Percentiles rank a stretch among this genome's conserved stretches.
These are phyloP conservation scores for Fomes fomentarius DNA, from an alignment of 1,284 basidiomycete species.

Conservation along the genomic window DNA sequence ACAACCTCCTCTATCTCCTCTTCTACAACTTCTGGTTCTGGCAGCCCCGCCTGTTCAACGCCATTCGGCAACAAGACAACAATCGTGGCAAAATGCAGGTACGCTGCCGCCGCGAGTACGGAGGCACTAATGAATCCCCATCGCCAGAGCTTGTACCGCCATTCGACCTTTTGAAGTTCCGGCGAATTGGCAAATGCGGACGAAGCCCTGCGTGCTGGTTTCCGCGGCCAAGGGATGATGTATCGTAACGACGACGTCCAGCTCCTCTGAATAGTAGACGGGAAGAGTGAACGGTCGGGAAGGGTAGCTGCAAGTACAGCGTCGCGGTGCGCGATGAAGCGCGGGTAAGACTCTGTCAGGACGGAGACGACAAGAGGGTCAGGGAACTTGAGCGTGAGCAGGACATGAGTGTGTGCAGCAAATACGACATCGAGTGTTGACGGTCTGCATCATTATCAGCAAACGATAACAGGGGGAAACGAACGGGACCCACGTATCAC, in stretches of 20 bases:
- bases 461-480: not conserved
- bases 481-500: slow-evolving; percentile 9
- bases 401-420: slow-evolving; percentile 67
- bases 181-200: slow-evolving; percentile 8
- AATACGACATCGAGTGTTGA: slow-evolving; percentile 66
- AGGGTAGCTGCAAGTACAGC: slow-evolving; percentile 45
- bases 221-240: slow-evolving; percentile 25
- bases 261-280: slow-evolving; percentile 16
- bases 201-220: slow-evolving; percentile 9
- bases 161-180: slow-evolving; percentile 39
- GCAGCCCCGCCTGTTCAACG: not conserved
- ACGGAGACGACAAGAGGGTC: slow-evolving; percentile 60
- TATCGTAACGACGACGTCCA: slow-evolving; percentile 28
- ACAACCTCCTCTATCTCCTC: not conserved
- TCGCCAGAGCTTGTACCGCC: slow-evolving; percentile 36
- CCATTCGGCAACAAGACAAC: not conserved
- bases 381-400: slow-evolving; percentile 61
- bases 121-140: slow-evolving; percentile 40
- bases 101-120: slow-evolving; percentile 30
- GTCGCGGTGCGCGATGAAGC: slow-evolving; percentile 57
- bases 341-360: slow-evolving; percentile 56
- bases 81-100: slow-evolving; percentile 13
- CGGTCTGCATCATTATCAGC: slow-evolving; percentile 42
- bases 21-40: not conserved
- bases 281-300: slow-evolving; percentile 24